Evolutionary conservation across 441 rosid species (phyloP).

Genomic region (Syzygium malaccense): DNA sequence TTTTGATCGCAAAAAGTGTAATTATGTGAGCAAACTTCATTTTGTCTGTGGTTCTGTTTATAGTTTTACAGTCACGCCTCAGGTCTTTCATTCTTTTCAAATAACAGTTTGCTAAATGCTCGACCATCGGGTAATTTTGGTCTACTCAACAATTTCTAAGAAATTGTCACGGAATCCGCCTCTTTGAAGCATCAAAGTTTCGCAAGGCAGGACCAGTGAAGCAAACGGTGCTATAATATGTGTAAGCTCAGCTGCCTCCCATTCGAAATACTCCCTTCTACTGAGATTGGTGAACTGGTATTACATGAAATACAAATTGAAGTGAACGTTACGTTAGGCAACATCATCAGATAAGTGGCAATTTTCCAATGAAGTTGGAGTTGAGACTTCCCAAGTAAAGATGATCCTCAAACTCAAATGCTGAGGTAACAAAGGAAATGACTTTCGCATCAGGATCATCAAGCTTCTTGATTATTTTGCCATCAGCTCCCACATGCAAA

Average conservation of each 20-base stretch:
- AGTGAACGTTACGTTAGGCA: not conserved
- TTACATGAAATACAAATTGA: not conserved
- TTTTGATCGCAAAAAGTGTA: not conserved
- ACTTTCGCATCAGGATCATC: conserved; percentile 42
- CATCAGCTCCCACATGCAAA: conserved; percentile 32
- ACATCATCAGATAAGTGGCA: conserved; percentile 15
- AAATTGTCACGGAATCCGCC: not conserved
- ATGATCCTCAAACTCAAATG: conserved; percentile 39
- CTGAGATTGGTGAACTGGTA: not conserved
- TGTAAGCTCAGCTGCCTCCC: not conserved
- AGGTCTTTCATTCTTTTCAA: not conserved
- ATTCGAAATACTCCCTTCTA: not conserved
- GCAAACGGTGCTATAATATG: not conserved
- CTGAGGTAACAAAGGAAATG: conserved; percentile 35
- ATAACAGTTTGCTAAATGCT: not conserved
- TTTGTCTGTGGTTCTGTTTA: not conserved
- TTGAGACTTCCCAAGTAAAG: conserved; percentile 44
- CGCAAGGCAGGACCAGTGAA: not conserved
- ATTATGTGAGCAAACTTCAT: not conserved
- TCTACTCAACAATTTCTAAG: not conserved
- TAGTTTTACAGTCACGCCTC: not conserved
- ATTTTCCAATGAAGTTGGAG: conserved; percentile 34
- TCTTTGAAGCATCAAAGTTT: not conserved
- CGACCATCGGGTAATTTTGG: no score
- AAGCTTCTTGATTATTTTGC: conserved; percentile 22